Conservation (phyloP, 176 grass and related monocot species). For the Lolium perenne region DNA sequence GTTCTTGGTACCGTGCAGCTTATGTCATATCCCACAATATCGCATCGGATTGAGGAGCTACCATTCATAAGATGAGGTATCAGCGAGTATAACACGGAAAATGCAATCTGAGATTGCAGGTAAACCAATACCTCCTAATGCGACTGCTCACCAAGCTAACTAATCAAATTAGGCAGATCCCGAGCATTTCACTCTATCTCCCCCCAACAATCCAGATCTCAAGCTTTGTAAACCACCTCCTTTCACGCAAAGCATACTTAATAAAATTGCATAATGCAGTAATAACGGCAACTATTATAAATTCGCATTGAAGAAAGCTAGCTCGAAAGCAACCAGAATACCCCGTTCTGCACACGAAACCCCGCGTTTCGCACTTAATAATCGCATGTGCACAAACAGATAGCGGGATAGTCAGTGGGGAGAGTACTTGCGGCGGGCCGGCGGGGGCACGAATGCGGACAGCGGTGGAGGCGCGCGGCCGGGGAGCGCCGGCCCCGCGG, state of each 20-base stretch:
- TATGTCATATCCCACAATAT: not conserved
- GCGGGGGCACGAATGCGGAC: not conserved
- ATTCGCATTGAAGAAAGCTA: constrained; percentile 13
- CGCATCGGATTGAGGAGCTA: not conserved
- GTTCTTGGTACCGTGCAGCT: not conserved
- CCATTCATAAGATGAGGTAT: not conserved
- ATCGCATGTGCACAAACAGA: not conserved
- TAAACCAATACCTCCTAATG: constrained; percentile 7
- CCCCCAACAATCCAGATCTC: constrained; percentile 38
- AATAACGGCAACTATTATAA: not conserved
- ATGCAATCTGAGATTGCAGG: not conserved
- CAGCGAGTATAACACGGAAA: not conserved
- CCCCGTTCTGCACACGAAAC: not conserved
- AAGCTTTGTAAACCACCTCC: constrained; percentile 1
- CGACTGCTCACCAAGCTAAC: not conserved
- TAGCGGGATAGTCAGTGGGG: not conserved
- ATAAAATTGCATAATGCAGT: not conserved
- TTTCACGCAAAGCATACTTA: not conserved
- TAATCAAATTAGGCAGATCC: not conserved
- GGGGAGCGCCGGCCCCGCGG: not conserved
- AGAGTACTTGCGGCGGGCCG: not conserved
- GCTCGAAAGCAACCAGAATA: constrained; percentile 20
- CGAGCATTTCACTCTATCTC: constrained; percentile 1
- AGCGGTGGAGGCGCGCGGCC: not conserved
- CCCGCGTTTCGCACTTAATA: not conserved